phyloP scores from a whole-genome alignment of 1,284 basidiomycete genomes.

The Ganoderma meredithae region DNA sequence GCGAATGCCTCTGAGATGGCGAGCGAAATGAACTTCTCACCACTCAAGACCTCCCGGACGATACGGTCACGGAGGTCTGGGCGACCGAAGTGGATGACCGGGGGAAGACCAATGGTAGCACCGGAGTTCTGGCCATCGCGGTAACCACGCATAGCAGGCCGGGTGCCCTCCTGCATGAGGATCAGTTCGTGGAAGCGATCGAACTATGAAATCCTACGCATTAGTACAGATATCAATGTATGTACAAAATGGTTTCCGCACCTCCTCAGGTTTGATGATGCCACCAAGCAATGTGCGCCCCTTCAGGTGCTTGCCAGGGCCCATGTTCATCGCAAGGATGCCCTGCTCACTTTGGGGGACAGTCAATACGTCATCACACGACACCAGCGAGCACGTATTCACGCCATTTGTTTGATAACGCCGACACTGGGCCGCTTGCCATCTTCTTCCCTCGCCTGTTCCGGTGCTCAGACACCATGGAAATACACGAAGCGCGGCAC shows the following conservation, averaged over 20 bases:
- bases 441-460: conserved; percentile 76
- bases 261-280: conserved; percentile 84
- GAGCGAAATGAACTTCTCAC: conserved; percentile 80
- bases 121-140: conserved; percentile 47
- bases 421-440: conserved; percentile 74
- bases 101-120: conserved; percentile 82
- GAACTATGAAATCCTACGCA: conserved; percentile 47
- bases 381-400: conserved; percentile 37
- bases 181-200: conserved; percentile 74
- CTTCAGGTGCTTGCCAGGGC: conserved; percentile 85
- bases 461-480: conserved; percentile 15
- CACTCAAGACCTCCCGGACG: conserved; percentile 79
- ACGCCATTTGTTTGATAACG: conserved; percentile 78
- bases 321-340: conserved; percentile 90
- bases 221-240: conserved; percentile 2
- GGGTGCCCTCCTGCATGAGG: conserved; percentile 47
- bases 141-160: conserved; percentile 40
- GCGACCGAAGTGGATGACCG: conserved; percentile 84
- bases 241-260: conserved; percentile 14
- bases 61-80: conserved; percentile 80
- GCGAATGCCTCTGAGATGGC: conserved; percentile 78
- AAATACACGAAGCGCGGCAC: conserved; percentile 17
- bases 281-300: conserved; percentile 85
- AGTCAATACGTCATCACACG: not conserved
- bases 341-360: conserved; percentile 59